These are phyloP conservation scores for Didymosphaeria variabile DNA, from an alignment of 2,329 filamentous ascomycete species.

Conservation along the genomic window DNA sequence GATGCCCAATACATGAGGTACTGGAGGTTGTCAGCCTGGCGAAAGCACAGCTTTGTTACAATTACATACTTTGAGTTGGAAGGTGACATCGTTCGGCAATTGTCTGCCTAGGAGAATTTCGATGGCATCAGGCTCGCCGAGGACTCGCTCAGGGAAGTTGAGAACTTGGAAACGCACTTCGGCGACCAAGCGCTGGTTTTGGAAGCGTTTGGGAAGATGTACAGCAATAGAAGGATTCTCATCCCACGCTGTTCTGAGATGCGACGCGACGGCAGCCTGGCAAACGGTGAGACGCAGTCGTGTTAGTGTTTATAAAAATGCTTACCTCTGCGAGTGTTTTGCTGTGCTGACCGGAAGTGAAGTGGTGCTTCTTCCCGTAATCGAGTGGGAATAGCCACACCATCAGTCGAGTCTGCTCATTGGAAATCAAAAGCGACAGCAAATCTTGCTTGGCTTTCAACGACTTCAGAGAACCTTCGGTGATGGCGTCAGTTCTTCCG, in stretches of 20 bases:
- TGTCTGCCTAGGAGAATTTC: slow-evolving; percentile 80
- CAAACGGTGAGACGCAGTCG: slow-evolving; percentile 22
- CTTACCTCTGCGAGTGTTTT: slow-evolving; percentile 53
- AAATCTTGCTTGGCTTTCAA: slow-evolving; percentile 83
- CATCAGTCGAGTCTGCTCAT: slow-evolving; percentile 80
- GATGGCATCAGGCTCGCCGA: slow-evolving; percentile 82
- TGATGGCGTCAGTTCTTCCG: slow-evolving; percentile 63
- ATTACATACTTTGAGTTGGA: slow-evolving; percentile 77
- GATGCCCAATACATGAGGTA: slow-evolving; percentile 94
- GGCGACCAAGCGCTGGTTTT: slow-evolving; percentile 73
- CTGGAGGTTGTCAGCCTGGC: slow-evolving; percentile 52
- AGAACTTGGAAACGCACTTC: slow-evolving; percentile 84
- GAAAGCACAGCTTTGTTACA: background rate
- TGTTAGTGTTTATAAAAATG: slow-evolving; percentile 7
- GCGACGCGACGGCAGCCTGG: slow-evolving; percentile 65
- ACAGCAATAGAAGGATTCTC: slow-evolving; percentile 89
- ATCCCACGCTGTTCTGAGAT: slow-evolving; percentile 85
- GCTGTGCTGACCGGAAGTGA: slow-evolving; percentile 54
- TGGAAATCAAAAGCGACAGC: slow-evolving; percentile 80
- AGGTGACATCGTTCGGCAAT: slow-evolving; percentile 80
- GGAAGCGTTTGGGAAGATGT: slow-evolving; percentile 81
- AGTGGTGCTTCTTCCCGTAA: slow-evolving; percentile 65
- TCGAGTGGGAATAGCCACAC: slow-evolving; percentile 91
- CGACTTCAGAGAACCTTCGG: slow-evolving; percentile 65
- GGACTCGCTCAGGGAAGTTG: slow-evolving; percentile 82